Conservation (phyloP, 495 filamentous ascomycete species). For the Hyaloscypha variabilis region DNA sequence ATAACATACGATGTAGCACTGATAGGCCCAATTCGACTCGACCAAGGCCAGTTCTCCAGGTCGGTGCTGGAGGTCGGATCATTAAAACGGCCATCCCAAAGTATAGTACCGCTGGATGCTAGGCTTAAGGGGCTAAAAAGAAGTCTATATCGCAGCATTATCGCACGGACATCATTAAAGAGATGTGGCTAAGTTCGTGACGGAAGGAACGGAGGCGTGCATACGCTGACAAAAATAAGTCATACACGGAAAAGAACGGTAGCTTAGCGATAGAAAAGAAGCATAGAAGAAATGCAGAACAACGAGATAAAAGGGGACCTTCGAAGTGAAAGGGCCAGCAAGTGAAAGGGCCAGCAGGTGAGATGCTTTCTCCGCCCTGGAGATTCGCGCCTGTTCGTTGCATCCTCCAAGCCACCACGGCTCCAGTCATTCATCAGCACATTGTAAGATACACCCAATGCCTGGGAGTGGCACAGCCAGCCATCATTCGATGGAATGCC, state of each 20-base stretch:
- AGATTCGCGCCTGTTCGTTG: not conserved
- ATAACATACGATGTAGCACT: constrained; percentile 62
- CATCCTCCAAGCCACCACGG: not conserved
- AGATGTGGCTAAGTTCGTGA: not conserved
- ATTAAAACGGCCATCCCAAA: constrained; percentile 67
- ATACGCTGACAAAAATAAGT: not conserved
- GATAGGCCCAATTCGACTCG: constrained; percentile 68
- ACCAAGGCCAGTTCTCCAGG: constrained; percentile 65
- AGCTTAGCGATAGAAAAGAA: not conserved
- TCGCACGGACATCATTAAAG: constrained; percentile 1
- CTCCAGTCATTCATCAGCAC: not conserved
- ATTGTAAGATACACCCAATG: not conserved
- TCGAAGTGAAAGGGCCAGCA: not conserved
- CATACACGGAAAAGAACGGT: not conserved
- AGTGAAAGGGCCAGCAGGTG: not conserved
- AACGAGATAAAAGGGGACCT: not conserved
- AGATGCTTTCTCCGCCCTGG: not conserved
- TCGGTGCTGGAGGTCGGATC: constrained; percentile 50
- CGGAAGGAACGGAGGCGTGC: constrained; percentile 5
- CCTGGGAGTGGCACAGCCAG: not conserved
- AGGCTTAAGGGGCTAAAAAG: constrained; percentile 7
- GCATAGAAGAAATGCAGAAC: not conserved
- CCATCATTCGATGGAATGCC: not conserved
- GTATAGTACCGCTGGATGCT: constrained; percentile 35
- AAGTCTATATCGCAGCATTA: constrained; percentile 10